Conservation (phyloP, 2,329 filamentous ascomycete species). For the Xylaria sp. region DNA sequence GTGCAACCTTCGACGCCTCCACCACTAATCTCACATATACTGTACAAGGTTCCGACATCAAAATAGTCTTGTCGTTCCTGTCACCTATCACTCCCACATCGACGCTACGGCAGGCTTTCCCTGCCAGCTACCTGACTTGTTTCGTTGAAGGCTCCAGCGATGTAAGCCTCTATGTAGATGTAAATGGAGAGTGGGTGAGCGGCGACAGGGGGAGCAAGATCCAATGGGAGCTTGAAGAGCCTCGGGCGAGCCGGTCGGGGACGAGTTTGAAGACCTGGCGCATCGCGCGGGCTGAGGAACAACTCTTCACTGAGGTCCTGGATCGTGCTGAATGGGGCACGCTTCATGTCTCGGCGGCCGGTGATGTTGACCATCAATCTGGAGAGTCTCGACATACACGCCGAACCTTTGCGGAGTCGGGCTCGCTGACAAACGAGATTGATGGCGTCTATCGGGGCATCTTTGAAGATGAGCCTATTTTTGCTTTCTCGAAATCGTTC, state of each 20-base stretch:
- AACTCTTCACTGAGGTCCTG: constrained; percentile 77
- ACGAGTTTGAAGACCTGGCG: constrained; percentile 72
- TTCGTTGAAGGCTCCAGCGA: constrained; percentile 74
- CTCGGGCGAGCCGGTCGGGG: constrained; percentile 50
- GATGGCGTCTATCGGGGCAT: constrained; percentile 76
- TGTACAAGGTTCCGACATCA: constrained; percentile 51
- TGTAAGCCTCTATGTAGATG: constrained; percentile 72
- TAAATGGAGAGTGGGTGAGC: constrained; percentile 85
- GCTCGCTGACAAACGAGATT: constrained; percentile 72
- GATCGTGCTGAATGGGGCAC: constrained; percentile 89
- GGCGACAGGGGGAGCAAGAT: constrained; percentile 77
- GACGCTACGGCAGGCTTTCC: constrained; percentile 81
- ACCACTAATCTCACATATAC: constrained; percentile 62
- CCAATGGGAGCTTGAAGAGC: constrained; percentile 71
- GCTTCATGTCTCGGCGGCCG: constrained; percentile 78
- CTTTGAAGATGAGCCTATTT: constrained; percentile 82
- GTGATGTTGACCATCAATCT: constrained; percentile 74
- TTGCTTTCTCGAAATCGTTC: constrained; percentile 79
- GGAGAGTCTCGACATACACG: constrained; percentile 75
- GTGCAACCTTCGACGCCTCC: constrained; percentile 61
- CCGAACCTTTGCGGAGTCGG: constrained; percentile 74
- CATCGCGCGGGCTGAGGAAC: constrained; percentile 68
- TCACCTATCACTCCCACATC: constrained; percentile 85
- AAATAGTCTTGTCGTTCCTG: constrained; percentile 66
- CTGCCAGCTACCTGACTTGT: constrained; percentile 82